phyloP scores from a whole-genome alignment of 768 basidiomycete genomes.

The Mrakia gelida region DNA sequence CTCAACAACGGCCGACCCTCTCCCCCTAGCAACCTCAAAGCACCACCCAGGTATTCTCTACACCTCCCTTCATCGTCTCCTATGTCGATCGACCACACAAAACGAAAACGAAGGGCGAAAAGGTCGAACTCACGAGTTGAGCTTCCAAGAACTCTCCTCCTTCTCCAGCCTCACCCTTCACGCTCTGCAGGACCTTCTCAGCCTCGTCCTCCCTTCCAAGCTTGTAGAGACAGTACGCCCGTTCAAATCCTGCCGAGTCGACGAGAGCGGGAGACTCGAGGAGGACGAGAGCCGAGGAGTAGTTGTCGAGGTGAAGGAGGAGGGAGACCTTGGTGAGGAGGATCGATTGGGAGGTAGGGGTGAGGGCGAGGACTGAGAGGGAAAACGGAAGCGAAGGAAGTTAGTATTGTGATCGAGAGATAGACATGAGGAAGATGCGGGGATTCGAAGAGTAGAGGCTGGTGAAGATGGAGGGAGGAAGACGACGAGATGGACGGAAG shows the following conservation, averaged over 20 bases:
- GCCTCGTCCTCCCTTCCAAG: conserved; percentile 73
- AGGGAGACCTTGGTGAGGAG: conserved; percentile 80
- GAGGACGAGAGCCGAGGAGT: conserved; percentile 62
- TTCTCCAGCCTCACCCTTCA: conserved; percentile 44
- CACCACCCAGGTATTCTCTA: too few species aligned
- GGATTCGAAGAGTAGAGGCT: too few species aligned
- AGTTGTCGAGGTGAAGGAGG: conserved; percentile 79
- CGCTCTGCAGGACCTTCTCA: conserved; percentile 42
- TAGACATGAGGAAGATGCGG: too few species aligned
- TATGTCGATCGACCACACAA: background rate
- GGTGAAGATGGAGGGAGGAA: background rate
- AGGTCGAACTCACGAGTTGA: conserved; percentile 62
- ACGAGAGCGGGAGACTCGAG: conserved; percentile 45
- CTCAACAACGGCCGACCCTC: too few species aligned
- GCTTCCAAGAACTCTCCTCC: conserved; percentile 71
- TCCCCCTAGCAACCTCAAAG: too few species aligned
- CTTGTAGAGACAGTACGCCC: conserved; percentile 78
- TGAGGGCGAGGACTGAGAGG: conserved; percentile 58
- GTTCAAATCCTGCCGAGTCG: conserved; percentile 55
- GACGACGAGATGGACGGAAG: background rate
- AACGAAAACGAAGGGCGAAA: background rate
- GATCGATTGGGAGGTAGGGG: conserved; percentile 65
- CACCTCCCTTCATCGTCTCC: background rate
- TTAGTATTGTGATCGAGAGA: too few species aligned
- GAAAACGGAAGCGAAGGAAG: background rate